A percentile compares a stretch with the other conserved stretches of the same genome.
phyloP scores from a whole-genome alignment of 139 green algal species.

The Picochlorum sp. region DNA sequence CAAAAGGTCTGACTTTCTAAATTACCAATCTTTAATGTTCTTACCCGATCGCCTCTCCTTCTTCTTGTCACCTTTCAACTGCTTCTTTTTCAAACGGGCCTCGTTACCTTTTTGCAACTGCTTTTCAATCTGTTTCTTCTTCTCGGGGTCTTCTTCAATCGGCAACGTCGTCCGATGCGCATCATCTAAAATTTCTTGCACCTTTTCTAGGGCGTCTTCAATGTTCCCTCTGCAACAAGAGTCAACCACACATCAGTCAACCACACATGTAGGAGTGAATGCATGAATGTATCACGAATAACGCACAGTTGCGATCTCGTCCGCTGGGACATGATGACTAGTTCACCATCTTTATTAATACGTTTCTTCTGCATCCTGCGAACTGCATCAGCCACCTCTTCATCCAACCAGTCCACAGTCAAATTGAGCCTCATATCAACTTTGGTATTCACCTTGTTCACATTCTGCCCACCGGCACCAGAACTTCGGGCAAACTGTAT shows the following conservation, averaged over 20 bases:
- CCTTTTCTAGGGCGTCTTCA: conserved; percentile 79
- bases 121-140: conserved; percentile 65
- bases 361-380: conserved; percentile 73
- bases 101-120: conserved; percentile 69
- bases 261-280: background rate
- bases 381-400: conserved; percentile 66
- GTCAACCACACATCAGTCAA: conserved; percentile 7
- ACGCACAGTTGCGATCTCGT: conserved; percentile 66
- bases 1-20: conserved; percentile 17
- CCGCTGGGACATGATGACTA: conserved; percentile 77
- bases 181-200: conserved; percentile 75
- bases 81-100: conserved; percentile 63
- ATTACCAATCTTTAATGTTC: conserved; percentile 47
- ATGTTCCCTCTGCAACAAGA: conserved; percentile 68
- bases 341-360: conserved; percentile 84
- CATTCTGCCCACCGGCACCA: conserved; percentile 89
- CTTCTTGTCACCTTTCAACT: conserved; percentile 67
- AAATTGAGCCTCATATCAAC: conserved; percentile 90
- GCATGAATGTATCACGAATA: background rate
- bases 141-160: conserved; percentile 67
- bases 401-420: conserved; percentile 61
- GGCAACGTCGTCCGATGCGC: conserved; percentile 63
- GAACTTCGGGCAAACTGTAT: conserved; percentile 77
- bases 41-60: conserved; percentile 47
- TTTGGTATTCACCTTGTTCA: conserved; percentile 96